phyloP scores from a whole-genome alignment of 148 eudicot species.

The Suaeda aralocaspica region DNA sequence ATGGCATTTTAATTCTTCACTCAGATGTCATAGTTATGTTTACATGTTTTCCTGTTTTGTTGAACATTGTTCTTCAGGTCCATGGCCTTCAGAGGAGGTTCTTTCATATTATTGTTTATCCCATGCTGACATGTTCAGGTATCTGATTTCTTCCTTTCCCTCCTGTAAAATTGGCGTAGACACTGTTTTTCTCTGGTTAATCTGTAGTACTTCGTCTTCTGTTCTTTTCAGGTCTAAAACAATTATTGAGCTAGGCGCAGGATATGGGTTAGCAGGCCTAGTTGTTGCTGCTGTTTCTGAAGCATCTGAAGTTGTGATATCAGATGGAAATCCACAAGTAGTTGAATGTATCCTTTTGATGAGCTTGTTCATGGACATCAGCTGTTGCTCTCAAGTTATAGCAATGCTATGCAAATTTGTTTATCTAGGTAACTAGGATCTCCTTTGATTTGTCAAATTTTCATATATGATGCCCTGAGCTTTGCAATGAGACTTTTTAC shows the following conservation, averaged over 20 bases:
- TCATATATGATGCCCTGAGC: neutral
- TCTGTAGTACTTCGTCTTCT: slow-evolving; percentile 2
- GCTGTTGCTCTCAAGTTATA: neutral
- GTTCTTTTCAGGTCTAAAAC: slow-evolving; percentile 48
- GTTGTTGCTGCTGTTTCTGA: slow-evolving; percentile 65
- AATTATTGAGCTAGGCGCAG: slow-evolving; percentile 86
- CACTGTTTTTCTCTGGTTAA: neutral
- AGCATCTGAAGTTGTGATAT: slow-evolving; percentile 74
- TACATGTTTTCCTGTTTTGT: neutral
- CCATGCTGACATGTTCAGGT: slow-evolving; percentile 72
- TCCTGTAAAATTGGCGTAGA: slow-evolving; percentile 1
- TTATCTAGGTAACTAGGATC: neutral
- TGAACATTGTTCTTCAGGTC: slow-evolving; percentile 45
- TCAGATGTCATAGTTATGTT: neutral
- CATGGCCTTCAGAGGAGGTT: slow-evolving; percentile 96
- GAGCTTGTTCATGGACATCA: neutral
- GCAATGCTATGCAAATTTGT: neutral
- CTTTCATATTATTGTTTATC: slow-evolving; percentile 80
- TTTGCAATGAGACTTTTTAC: neutral
- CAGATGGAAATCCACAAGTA: slow-evolving; percentile 96
- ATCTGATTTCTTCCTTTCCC: neutral
- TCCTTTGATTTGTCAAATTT: neutral
- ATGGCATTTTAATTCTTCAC: neutral
- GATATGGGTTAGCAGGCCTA: slow-evolving; percentile 88
- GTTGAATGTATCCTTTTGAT: slow-evolving; percentile 88